These are phyloP conservation scores for Stagonosporopsis tanaceti DNA, from an alignment of 2,329 filamentous ascomycete species.

Conservation along the genomic window DNA sequence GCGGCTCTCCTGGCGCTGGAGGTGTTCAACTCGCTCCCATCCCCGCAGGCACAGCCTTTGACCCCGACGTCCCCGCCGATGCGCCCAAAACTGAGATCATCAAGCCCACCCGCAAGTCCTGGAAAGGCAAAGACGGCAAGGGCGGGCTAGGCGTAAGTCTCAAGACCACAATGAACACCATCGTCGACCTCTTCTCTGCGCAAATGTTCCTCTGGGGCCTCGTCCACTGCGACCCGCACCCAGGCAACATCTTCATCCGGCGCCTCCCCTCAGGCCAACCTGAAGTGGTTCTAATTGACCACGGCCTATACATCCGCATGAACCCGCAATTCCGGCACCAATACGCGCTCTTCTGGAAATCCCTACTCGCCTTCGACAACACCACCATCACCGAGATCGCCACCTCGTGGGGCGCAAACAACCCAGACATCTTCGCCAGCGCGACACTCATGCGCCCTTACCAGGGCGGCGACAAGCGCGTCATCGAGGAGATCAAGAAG, in stretches of 20 bases:
- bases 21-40: conserved; percentile 67
- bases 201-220: conserved; percentile 98
- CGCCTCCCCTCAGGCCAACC: conserved; percentile 81
- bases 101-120: conserved; percentile 82
- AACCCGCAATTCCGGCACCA: conserved; percentile 81
- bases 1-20: conserved; percentile 79
- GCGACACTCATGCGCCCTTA: conserved; percentile 92
- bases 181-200: conserved; percentile 94
- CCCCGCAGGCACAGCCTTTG: conserved; percentile 45
- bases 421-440: conserved; percentile 88
- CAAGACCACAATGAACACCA: conserved; percentile 92
- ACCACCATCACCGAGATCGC: conserved; percentile 76
- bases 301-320: conserved; percentile 96
- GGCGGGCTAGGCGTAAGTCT: conserved; percentile 85
- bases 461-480: conserved; percentile 78
- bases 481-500: conserved; percentile 66
- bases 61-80: conserved; percentile 40
- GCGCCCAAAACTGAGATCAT: conserved; percentile 62
- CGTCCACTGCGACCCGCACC: conserved; percentile 96
- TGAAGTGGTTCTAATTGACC: conserved; percentile 94
- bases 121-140: conserved; percentile 74
- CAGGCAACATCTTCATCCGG: conserved; percentile 95
- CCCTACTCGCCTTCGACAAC: conserved; percentile 93
- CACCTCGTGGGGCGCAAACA: conserved; percentile 83
- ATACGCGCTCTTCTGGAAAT: conserved; percentile 92